phyloP scores from a whole-genome alignment of 352 stramenopile genomes.

The Globisporangium takayamanum region DNA sequence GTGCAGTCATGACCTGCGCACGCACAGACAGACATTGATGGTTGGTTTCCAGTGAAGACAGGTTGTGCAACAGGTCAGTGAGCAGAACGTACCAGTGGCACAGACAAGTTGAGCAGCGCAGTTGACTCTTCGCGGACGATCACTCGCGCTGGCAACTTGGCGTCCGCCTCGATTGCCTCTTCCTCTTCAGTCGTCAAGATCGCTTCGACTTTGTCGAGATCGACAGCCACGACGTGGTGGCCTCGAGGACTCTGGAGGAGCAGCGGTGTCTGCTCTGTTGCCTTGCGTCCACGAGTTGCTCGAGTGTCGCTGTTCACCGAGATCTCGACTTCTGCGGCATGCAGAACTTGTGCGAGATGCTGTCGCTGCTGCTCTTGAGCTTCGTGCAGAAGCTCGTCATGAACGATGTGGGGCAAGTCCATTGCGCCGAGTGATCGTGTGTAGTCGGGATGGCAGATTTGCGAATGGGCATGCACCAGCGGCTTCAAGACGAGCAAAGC shows the following conservation, averaged over 20 bases:
- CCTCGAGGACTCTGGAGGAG: slow-evolving; percentile 8
- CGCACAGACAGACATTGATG: background rate
- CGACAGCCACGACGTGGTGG: background rate
- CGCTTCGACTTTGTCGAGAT: slow-evolving; percentile 16
- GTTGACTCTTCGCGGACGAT: slow-evolving; percentile 14
- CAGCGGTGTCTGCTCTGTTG: slow-evolving; percentile 22
- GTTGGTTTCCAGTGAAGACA: no score
- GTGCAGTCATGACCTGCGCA: slow-evolving; percentile 17
- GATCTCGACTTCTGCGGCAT: no score
- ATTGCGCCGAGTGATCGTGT: slow-evolving; percentile 6
- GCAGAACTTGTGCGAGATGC: slow-evolving; percentile 11
- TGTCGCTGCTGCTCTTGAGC: slow-evolving; percentile 23
- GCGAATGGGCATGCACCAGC: no score
- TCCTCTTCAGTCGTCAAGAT: slow-evolving; percentile 21
- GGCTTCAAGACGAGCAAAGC: no score
- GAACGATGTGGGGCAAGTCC: slow-evolving; percentile 21
- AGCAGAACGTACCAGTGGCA: slow-evolving; percentile 13
- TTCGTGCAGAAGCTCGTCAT: slow-evolving; percentile 24
- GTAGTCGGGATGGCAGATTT: no score
- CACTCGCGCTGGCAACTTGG: slow-evolving; percentile 9
- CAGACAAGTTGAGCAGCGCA: slow-evolving; percentile 9
- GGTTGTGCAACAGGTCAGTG: no score
- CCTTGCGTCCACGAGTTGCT: background rate
- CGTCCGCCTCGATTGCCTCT: slow-evolving; percentile 19
- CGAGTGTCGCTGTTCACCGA: background rate